phyloP scores from a whole-genome alignment of 768 basidiomycete species.

The Vararia minispora region DNA sequence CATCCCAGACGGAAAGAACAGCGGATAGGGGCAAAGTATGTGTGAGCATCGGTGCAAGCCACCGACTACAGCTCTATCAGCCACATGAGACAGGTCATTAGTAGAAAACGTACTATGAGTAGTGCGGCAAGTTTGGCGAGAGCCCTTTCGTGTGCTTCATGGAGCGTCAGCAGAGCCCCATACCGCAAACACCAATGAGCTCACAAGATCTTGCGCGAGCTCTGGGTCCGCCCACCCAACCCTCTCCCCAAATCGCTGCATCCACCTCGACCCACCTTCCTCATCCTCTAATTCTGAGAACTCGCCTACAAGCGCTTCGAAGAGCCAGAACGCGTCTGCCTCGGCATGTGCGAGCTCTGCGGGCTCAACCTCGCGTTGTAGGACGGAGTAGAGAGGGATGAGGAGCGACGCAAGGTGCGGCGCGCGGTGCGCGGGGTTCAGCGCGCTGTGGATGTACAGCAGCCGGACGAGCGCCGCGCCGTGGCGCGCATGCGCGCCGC shows the following conservation, averaged over 20 bases:
- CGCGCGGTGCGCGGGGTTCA: slow-evolving; percentile 64
- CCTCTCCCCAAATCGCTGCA: slow-evolving; percentile 47
- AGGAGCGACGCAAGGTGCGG: slow-evolving; percentile 60
- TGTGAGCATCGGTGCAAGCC: slow-evolving; percentile 61
- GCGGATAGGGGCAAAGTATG: slow-evolving; percentile 60
- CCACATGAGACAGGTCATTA: slow-evolving; percentile 5
- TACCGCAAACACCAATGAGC: slow-evolving; percentile 9
- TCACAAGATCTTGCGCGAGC: slow-evolving; percentile 47
- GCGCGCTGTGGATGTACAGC: slow-evolving; percentile 55
- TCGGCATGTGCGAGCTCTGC: slow-evolving; percentile 57
- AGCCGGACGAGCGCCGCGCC: slow-evolving; percentile 55
- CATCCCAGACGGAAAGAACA: slow-evolving; percentile 59
- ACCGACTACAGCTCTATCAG: slow-evolving; percentile 36
- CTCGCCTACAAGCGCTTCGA: slow-evolving; percentile 64
- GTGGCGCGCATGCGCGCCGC: slow-evolving; percentile 46
- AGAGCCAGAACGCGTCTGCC: slow-evolving; percentile 77
- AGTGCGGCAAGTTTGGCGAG: slow-evolving; percentile 64
- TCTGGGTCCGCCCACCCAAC: slow-evolving; percentile 55
- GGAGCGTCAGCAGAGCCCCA: slow-evolving; percentile 1
- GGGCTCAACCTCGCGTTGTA: slow-evolving; percentile 49
- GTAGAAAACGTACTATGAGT: slow-evolving; percentile 51
- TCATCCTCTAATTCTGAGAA: slow-evolving; percentile 66
- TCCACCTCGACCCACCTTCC: slow-evolving; percentile 51
- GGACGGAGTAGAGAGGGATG: slow-evolving; percentile 53
- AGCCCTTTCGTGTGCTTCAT: slow-evolving; percentile 52